Conservation (phyloP, 176 grass and related monocot species). For the Avena insularis region DNA sequence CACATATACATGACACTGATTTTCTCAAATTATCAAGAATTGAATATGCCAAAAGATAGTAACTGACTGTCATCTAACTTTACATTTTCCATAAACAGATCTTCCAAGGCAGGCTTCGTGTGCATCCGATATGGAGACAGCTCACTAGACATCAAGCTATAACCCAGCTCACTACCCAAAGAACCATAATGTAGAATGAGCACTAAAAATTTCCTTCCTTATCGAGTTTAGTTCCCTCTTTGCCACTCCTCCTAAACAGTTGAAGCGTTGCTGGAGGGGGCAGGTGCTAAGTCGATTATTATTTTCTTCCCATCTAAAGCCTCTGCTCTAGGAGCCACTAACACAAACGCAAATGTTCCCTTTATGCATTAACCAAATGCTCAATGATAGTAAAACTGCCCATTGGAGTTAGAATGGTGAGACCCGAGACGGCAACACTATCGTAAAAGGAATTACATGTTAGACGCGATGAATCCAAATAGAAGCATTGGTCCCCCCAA, state of each 20-base stretch:
- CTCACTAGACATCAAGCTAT: neutral
- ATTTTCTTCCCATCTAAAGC: neutral
- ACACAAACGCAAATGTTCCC: neutral
- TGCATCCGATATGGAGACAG: neutral
- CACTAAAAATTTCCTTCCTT: neutral
- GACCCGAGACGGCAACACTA: neutral
- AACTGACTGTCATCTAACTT: neutral
- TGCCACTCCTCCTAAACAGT: neutral
- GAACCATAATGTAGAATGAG: neutral
- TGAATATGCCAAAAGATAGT: neutral
- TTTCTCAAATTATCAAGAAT: conserved; percentile 14
- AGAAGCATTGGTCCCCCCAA: neutral
- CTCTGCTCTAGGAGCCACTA: neutral
- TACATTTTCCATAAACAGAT: neutral
- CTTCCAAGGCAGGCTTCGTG: neutral
- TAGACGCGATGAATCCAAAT: neutral
- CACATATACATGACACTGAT: neutral
- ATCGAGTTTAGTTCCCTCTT: neutral
- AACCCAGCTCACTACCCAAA: neutral
- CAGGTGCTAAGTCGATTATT: neutral
- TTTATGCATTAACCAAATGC: neutral
- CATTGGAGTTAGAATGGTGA: neutral
- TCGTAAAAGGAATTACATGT: neutral
- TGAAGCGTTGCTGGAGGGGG: neutral
- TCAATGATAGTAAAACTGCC: neutral